These are phyloP conservation scores for Jasminum sambac DNA, from an alignment of 257 asterid genomes.

Conservation along the genomic window DNA sequence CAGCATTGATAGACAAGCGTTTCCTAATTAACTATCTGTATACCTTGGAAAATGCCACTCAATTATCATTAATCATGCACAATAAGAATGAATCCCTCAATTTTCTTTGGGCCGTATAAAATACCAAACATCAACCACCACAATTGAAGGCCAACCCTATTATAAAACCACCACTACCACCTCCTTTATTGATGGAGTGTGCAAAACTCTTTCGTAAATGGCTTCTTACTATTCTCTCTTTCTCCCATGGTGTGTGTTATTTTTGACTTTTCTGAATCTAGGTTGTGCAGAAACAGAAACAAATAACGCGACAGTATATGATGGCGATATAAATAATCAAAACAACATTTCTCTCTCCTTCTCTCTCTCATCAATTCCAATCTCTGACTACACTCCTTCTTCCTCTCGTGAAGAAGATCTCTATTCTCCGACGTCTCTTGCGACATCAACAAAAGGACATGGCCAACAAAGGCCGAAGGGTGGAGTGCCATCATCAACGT, in stretches of 20 bases:
- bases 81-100: background rate
- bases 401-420: conserved; percentile 26
- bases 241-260: conserved; percentile 28
- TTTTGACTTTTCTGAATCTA: conserved; percentile 20
- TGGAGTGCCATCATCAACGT: background rate
- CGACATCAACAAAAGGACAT: conserved; percentile 1
- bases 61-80: too few species aligned
- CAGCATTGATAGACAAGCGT: background rate
- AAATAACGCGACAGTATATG: background rate
- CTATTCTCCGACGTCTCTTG: conserved; percentile 31
- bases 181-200: background rate
- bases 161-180: background rate
- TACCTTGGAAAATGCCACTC: background rate
- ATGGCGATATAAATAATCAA: conserved; percentile 15
- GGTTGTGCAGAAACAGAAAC: background rate
- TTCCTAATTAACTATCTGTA: background rate
- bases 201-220: conserved; percentile 30
- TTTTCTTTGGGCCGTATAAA: background rate
- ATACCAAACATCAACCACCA: background rate
- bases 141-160: background rate
- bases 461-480: conserved; percentile 18
- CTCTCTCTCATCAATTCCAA: conserved; percentile 46
- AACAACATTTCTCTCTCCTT: conserved; percentile 41
- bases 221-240: conserved; percentile 18
- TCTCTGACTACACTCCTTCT: conserved; percentile 25